A percentile compares a stretch with the other conserved stretches of the same genome.
These are phyloP conservation scores for Dothistroma pini DNA, from an alignment of 2,329 filamentous ascomycete genomes.

Conservation along the genomic window DNA sequence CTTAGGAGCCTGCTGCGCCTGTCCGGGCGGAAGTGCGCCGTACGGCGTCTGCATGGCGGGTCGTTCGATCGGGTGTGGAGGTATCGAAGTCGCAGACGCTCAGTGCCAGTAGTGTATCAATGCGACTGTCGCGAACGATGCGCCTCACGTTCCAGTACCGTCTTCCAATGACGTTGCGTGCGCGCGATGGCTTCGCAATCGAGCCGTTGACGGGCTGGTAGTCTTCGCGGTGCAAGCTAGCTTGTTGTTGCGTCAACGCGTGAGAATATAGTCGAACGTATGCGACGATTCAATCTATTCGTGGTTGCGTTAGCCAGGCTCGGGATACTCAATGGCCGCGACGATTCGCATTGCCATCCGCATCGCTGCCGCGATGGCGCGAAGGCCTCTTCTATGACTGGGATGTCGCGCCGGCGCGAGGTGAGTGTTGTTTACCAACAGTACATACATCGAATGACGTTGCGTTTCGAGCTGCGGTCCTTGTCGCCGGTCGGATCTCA, in stretches of 20 bases:
- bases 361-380: background rate
- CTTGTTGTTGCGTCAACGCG: background rate
- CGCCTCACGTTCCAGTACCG: background rate
- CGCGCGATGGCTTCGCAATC: background rate
- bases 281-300: background rate
- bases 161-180: background rate
- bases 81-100: background rate
- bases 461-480: background rate
- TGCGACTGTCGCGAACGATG: background rate
- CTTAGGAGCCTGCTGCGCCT: constrained; percentile 37
- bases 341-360: background rate
- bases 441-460: background rate
- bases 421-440: background rate
- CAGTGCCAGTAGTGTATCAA: background rate
- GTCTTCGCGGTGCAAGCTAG: background rate
- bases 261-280: background rate
- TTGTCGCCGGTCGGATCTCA: background rate
- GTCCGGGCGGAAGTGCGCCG: constrained; percentile 27
- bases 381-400: background rate
- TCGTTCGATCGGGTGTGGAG: background rate
- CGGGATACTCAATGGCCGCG: background rate
- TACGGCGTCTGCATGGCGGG: constrained; percentile 30
- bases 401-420: background rate
- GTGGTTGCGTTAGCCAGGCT: background rate
- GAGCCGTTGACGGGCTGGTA: constrained; percentile 1